Base-by-base conservation (phyloP, 176 grass and related monocot genomes). In the Carex littledalei region DNA sequence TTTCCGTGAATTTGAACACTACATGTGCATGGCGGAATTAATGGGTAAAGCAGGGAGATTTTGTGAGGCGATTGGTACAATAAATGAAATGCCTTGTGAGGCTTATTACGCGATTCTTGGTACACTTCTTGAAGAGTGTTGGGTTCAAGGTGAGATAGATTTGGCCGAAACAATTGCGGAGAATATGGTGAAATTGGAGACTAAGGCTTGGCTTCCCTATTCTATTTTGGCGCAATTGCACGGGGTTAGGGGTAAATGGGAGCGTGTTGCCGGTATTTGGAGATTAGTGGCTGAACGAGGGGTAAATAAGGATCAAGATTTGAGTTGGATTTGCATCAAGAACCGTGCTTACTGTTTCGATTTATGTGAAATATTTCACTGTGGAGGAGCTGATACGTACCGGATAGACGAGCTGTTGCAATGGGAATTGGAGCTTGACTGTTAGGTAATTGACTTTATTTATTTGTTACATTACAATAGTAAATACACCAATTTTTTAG, bases 321-420 rank as follows among this genome's bases (percentile, higher is more conserved):
- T 87, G 67, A 98, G 95, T 47, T 91, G 91, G 92, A 57, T 98
- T 59, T 93, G 91, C 85, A 83, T 93, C 49, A 98, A 86, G 64
- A 90, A 93, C 79, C 57, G 29, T 86, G 81, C 94, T 37, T 86
- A 89, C 76, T 81, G 88, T 17, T 98, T 98, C 53, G 78, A 64
- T 71, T 71, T 90, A 32, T 63, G 85, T 72, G 84, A 98, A 53
- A 80, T 98, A 79, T 89, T 93, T 59, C 91, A 93, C 78, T 83
- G 81, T 76, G 91, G 91, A 90, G 89, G 83, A 31, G 85, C 83
- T 84, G 92, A 59, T 77, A 89, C 86, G 45, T 89, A 98, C 76
- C 43, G 58, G 53, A 78, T 89, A 56, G 85, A 94, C 59, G 83
- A 84, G 32, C 67, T 94, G 78, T 82, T 94, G 66, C 76, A 84